These are phyloP conservation scores for Dioscorea zingiberensis DNA, from an alignment of 106 monocot genomes.

Conservation along the genomic window DNA sequence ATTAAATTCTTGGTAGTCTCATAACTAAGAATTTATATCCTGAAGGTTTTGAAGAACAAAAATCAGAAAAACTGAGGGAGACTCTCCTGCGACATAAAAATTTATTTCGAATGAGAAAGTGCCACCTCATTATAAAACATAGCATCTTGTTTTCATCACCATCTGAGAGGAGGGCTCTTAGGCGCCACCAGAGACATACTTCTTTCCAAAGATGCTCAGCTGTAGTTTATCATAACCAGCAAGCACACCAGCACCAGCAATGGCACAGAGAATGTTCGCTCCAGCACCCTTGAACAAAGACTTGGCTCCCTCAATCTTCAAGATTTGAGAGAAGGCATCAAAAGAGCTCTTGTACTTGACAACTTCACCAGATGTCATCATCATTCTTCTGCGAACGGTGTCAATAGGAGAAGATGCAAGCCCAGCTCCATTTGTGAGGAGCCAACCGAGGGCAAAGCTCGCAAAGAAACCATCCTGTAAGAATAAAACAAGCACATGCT, in stretches of 20 bases:
- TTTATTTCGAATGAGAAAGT: too few species aligned
- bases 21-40: too few species aligned
- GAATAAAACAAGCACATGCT: not conserved
- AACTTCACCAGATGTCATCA: constrained; percentile 24
- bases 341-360: constrained; percentile 24
- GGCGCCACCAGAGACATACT: constrained; percentile 30
- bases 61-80: too few species aligned
- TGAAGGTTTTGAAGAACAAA: too few species aligned
- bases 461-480: constrained; percentile 35
- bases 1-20: too few species aligned
- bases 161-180: not conserved
- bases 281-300: constrained; percentile 31
- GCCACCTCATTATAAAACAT: too few species aligned
- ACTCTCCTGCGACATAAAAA: too few species aligned
- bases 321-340: constrained; percentile 23
- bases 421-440: constrained; percentile 18
- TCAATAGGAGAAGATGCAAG: constrained; percentile 19
- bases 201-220: constrained; percentile 32
- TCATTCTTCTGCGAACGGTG: constrained; percentile 24
- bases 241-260: constrained; percentile 38
- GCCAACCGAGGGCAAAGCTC: constrained; percentile 22
- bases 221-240: constrained; percentile 34
- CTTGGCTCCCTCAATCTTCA: constrained; percentile 35
- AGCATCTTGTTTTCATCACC: too few species aligned
- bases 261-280: constrained; percentile 25